Evolutionary conservation across 2,329 filamentous ascomycete genomes (phyloP).

Genomic region (Aspergillus sp.): DNA sequence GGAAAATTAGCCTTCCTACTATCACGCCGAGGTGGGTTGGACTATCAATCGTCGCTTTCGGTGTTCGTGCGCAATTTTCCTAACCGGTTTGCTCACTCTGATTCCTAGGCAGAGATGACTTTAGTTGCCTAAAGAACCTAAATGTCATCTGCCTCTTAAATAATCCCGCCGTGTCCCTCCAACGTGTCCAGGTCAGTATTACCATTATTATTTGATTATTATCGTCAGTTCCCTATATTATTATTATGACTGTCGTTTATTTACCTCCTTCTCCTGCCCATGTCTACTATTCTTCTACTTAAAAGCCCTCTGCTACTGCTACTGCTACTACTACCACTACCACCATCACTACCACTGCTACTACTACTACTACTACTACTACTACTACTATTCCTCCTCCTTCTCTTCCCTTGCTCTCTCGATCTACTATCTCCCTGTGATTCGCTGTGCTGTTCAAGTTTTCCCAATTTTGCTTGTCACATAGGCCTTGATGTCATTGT

Average conservation of each 20-base stretch:
- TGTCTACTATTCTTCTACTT: too few relatives aligned
- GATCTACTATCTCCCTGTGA: too few relatives aligned
- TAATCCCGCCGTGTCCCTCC: conserved; percentile 4
- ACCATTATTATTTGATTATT: too few relatives aligned
- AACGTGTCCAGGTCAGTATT: conserved; percentile 8
- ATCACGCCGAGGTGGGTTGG: conserved; percentile 3
- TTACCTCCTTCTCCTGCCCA: too few relatives aligned
- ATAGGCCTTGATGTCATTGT: not conserved
- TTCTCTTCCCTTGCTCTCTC: too few relatives aligned
- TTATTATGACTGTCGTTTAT: too few relatives aligned
- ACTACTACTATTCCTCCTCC: too few relatives aligned
- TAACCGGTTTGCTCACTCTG: conserved; percentile 10
- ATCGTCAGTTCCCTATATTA: too few relatives aligned
- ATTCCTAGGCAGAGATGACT: conserved; percentile 12
- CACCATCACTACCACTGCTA: too few relatives aligned
- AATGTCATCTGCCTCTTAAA: conserved; percentile 15
- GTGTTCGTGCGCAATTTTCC: conserved; percentile 11
- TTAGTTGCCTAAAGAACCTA: conserved; percentile 16
- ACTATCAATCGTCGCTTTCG: conserved; percentile 1
- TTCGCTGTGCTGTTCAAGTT: not conserved
- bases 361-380: too few relatives aligned
- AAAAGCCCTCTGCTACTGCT: too few relatives aligned
- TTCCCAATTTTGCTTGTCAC: not conserved
- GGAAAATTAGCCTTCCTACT: conserved; percentile 2
- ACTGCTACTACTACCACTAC: too few relatives aligned